phyloP scores from a whole-genome alignment of 2,329 filamentous ascomycete species.

The Fusarium albosuccineum region DNA sequence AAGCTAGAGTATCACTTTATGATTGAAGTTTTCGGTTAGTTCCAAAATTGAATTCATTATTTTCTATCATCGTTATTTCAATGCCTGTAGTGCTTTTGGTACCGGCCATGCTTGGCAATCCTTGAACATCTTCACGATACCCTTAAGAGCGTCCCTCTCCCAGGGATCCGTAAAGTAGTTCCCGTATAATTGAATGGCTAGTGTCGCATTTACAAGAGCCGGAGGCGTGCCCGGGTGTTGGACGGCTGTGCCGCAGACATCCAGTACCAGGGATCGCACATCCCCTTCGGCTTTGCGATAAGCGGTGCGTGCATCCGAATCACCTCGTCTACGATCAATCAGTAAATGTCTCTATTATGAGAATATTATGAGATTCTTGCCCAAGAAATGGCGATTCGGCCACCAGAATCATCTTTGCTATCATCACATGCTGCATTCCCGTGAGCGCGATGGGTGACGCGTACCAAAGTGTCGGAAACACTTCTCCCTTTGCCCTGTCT shows the following conservation, averaged over 20 bases:
- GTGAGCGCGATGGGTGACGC: constrained; percentile 33
- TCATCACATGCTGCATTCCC: constrained; percentile 42
- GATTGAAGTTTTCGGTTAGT: constrained; percentile 67
- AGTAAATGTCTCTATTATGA: fast-evolving
- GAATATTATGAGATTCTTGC: fast-evolving
- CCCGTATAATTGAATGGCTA: constrained; percentile 36
- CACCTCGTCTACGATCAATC: background rate
- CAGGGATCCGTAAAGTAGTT: constrained; percentile 41
- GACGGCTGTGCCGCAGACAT: constrained; percentile 36
- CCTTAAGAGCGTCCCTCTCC: constrained; percentile 36
- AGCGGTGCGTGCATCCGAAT: constrained; percentile 19
- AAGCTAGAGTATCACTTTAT: constrained; percentile 69
- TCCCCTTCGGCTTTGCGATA: constrained; percentile 32
- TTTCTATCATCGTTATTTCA: background rate
- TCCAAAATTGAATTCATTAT: background rate
- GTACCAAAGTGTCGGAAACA: constrained; percentile 40
- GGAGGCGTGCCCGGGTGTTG: constrained; percentile 34
- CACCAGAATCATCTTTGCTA: constrained; percentile 39
- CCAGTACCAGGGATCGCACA: constrained; percentile 29
- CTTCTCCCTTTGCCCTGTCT: constrained; percentile 21
- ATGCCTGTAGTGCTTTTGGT: constrained; percentile 17
- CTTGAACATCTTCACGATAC: constrained; percentile 34
- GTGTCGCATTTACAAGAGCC: constrained; percentile 29
- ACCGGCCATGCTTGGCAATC: constrained; percentile 39
- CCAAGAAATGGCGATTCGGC: constrained; percentile 38